Evolutionary conservation across 495 filamentous ascomycete species (phyloP).

Genomic region (Tuber aestivum): DNA sequence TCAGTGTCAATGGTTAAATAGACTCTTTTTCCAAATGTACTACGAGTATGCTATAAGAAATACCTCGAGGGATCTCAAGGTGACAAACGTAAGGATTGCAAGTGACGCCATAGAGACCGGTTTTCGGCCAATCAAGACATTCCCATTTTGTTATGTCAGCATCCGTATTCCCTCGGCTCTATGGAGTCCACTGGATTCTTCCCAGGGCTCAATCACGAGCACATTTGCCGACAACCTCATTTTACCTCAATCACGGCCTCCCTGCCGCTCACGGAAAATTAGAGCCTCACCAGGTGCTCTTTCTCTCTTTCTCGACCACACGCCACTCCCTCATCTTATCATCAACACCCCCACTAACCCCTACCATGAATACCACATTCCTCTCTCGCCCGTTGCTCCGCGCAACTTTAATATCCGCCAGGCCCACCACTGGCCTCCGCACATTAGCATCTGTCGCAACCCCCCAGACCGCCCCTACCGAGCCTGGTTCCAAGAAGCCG

Average conservation of each 20-base stretch:
- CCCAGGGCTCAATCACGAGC: not conserved
- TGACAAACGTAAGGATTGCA: not conserved
- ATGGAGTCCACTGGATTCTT: not conserved
- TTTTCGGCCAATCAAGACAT: not conserved
- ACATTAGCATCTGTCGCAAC: conserved; percentile 40
- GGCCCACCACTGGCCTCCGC: conserved; percentile 13
- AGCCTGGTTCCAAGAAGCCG: conserved; percentile 42
- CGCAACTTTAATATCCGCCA: conserved; percentile 9
- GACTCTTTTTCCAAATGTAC: not conserved
- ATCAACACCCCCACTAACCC: not conserved
- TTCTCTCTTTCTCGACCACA: not conserved
- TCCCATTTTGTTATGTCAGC: not conserved
- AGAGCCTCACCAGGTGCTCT: not conserved
- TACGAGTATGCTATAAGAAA: not conserved
- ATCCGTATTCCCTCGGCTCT: not conserved
- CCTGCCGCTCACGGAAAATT: not conserved
- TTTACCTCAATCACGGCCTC: not conserved
- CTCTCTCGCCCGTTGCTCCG: conserved; percentile 35
- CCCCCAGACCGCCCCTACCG: conserved; percentile 25
- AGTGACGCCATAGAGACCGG: not conserved
- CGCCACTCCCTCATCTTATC: not conserved
- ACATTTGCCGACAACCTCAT: not conserved
- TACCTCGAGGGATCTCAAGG: not conserved
- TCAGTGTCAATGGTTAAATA: not conserved
- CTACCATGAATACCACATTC: conserved; percentile 29